phyloP scores from a whole-genome alignment of 2,329 filamentous ascomycete species.

The Ascochyta clinopodiicola region DNA sequence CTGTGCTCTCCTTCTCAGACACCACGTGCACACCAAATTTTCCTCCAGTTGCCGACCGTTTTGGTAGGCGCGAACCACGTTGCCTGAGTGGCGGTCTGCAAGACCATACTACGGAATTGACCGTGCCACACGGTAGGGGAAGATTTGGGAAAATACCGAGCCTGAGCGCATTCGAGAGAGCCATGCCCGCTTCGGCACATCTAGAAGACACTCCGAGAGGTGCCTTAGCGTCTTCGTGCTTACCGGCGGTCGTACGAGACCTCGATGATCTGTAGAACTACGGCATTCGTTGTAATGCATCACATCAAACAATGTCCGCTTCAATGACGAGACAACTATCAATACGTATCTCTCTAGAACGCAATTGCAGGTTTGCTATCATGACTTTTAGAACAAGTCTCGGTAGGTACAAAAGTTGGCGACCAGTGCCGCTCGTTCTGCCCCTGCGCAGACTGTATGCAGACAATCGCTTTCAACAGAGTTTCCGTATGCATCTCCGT shows the following conservation, averaged over 20 bases:
- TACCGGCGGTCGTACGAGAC: neutral
- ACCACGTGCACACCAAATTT: conserved; percentile 16
- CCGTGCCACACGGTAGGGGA: conserved; percentile 4
- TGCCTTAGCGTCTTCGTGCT: neutral
- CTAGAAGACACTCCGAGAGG: conserved; percentile 7
- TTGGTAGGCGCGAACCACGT: neutral
- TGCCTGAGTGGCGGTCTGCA: neutral
- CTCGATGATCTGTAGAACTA: neutral
- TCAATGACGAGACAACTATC: neutral
- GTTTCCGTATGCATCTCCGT: neutral
- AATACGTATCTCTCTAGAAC: neutral
- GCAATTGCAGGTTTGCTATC: neutral
- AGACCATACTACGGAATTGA: neutral
- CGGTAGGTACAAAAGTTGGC: neutral
- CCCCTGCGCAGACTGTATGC: neutral
- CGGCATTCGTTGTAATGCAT: neutral
- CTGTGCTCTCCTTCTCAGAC: neutral
- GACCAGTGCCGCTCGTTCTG: neutral
- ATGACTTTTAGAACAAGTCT: neutral
- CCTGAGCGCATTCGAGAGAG: neutral
- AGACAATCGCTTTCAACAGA: neutral
- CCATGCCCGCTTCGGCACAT: neutral
- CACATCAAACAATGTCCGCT: neutral
- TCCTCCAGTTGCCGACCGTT: neutral
- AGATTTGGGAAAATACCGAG: neutral